phyloP scores from a whole-genome alignment of 2,329 filamentous ascomycete species.

The Mycosphaerelloides madeirae region DNA sequence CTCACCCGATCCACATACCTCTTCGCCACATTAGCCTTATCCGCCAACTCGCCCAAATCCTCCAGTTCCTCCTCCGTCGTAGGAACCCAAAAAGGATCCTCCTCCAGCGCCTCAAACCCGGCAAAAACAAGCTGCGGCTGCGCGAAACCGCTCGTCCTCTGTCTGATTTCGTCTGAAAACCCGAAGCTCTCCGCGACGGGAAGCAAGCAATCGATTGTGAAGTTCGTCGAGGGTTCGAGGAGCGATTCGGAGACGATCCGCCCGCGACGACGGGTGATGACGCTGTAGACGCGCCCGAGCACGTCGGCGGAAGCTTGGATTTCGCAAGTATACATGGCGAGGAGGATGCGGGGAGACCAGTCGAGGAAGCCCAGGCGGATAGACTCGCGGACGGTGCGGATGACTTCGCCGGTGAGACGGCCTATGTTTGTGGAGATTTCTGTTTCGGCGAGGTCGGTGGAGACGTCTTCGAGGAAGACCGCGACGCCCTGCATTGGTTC shows the following conservation, averaged over 20 bases:
- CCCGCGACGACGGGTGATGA: conserved; percentile 90
- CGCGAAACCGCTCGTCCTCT: conserved; percentile 83
- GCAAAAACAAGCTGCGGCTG: conserved; percentile 90
- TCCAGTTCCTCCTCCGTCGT: conserved; percentile 95
- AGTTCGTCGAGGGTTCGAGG: conserved; percentile 94
- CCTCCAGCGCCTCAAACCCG: conserved; percentile 86
- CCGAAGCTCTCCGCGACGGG: conserved; percentile 95
- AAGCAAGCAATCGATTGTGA: conserved; percentile 81
- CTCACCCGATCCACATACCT: conserved; percentile 89
- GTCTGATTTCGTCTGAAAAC: conserved; percentile 93
- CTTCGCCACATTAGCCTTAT: conserved; percentile 94
- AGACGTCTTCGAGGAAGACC: conserved; percentile 79
- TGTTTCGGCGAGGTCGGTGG: conserved; percentile 52
- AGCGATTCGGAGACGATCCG: conserved; percentile 85
- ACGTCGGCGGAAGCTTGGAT: conserved; percentile 95
- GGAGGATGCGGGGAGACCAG: conserved; percentile 90
- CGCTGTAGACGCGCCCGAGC: conserved; percentile 88
- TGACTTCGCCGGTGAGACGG: conserved; percentile 85
- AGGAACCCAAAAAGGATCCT: conserved; percentile 97
- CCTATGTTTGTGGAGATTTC: conserved; percentile 64
- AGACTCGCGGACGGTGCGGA: conserved; percentile 79
- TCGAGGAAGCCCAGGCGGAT: conserved; percentile 84
- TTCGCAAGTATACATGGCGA: conserved; percentile 97
- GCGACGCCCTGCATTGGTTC: conserved; percentile 92
- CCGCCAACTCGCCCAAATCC: conserved; percentile 88